Evolutionary conservation across 2,329 filamentous ascomycete species (phyloP), one percentile per base, ranked within the genome.

Genomic region (Fusarium agapanthi): DNA sequence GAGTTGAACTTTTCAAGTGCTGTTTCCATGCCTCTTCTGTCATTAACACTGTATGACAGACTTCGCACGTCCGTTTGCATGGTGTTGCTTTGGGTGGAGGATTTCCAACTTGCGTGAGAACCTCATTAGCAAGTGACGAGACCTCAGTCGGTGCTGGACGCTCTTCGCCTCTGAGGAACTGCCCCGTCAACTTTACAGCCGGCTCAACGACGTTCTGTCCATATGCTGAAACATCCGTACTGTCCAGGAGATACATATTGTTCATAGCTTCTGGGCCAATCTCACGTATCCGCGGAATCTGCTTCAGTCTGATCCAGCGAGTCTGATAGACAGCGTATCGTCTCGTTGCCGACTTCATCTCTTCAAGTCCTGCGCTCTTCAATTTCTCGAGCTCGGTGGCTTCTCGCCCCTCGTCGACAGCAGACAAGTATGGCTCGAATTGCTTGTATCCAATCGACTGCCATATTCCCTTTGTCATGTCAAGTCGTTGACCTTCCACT

Each of bases 381-480:
- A 95, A 80, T 24, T 84, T 84, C 26, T 88, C 85, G 3, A 93
- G 81, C 8, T 88, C 84, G 66, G 54, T 53, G 15, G 62, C 62
- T 12, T 73, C 74, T 34, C 67, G 59, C 1, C 74, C 74, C 37
- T 80, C 69, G 72, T 82, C 75, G 20, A 85, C 67, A 3, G 88
- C 87, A 5, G 83, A 76, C 30, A 95, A 83, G 77, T 95, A 97
- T 0, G 89, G 86, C 64, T 93, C 88, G 78, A 98, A 92, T 79
- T 99, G 94, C 80, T 97, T 98, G 82, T 95, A 98, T 2, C 96
- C 96, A 69, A 99, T 99, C 3, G 95, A 96, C 59, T 97, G 93
- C 95, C 95, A 99, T 47, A 99, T 97, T 1, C 96, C 97, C 59
- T 91, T 90, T 3, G 89, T 93, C 72, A 90, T 87, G 78, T 98